These are phyloP conservation scores for Coprinopsis cinerea DNA, from an alignment of 768 basidiomycete species.

Conservation along the genomic window DNA sequence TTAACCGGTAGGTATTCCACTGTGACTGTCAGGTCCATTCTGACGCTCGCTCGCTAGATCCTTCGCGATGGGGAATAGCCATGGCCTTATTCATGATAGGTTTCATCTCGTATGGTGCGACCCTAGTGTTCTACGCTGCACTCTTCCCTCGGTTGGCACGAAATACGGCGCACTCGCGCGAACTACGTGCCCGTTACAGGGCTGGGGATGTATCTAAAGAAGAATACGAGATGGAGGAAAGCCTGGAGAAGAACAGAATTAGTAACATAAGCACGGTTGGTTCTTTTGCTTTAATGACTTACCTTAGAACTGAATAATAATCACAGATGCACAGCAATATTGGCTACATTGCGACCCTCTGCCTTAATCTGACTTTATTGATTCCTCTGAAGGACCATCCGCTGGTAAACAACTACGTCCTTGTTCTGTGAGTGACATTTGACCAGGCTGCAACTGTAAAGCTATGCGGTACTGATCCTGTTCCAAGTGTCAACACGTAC, in stretches of 20 bases:
- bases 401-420: slow-evolving; percentile 66
- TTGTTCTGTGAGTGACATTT: slow-evolving; percentile 49
- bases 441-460: too few relatives aligned
- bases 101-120: slow-evolving; percentile 75
- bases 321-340: slow-evolving; percentile 70
- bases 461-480: too few relatives aligned
- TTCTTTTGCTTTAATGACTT: background rate
- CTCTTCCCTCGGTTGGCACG: slow-evolving; percentile 76
- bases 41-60: slow-evolving; percentile 30
- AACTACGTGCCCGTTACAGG: slow-evolving; percentile 49
- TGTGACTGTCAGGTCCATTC: background rate
- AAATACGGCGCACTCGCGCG: slow-evolving; percentile 61
- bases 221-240: slow-evolving; percentile 69
- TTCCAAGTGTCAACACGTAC: slow-evolving; percentile 68
- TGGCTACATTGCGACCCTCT: slow-evolving; percentile 61
- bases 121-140: slow-evolving; percentile 76
- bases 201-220: slow-evolving; percentile 52
- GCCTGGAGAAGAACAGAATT: slow-evolving; percentile 77
- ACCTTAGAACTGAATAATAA: background rate
- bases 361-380: slow-evolving; percentile 65
- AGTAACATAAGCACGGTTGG: slow-evolving; percentile 79
- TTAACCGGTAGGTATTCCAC: slow-evolving; percentile 48
- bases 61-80: slow-evolving; percentile 64
- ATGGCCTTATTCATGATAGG: slow-evolving; percentile 79
- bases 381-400: slow-evolving; percentile 55